phyloP scores from a whole-genome alignment of 2,329 filamentous ascomycete species.

The Beauveria sp. region DNA sequence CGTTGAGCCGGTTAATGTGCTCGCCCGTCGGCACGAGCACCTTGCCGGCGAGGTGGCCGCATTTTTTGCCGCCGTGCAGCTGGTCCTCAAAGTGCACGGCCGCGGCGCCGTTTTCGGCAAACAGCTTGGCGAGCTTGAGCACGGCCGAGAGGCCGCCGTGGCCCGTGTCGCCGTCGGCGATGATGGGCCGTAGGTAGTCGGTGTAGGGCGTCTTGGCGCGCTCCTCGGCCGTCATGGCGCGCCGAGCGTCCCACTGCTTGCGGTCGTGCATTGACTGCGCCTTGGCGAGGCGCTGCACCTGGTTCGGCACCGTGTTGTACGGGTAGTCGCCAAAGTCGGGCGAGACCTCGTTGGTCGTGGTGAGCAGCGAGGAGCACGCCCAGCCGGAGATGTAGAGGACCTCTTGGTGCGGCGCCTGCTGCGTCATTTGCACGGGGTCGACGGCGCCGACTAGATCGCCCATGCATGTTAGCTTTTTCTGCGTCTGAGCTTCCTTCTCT shows the following conservation, averaged over 20 bases:
- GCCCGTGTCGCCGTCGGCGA: conserved; percentile 93
- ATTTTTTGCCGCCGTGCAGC: conserved; percentile 96
- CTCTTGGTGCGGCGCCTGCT: conserved; percentile 93
- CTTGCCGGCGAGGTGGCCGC: conserved; percentile 91
- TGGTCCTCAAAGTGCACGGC: conserved; percentile 98
- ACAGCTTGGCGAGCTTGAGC: conserved; percentile 92
- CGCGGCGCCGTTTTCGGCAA: conserved; percentile 92
- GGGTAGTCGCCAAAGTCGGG: conserved; percentile 98
- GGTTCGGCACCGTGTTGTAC: conserved; percentile 97
- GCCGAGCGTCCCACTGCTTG: conserved; percentile 82
- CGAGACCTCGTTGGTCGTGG: conserved; percentile 92
- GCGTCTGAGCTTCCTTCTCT: no score
- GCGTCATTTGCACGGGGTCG: conserved; percentile 98
- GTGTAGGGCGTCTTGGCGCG: conserved; percentile 71
- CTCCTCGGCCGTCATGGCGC: conserved; percentile 68
- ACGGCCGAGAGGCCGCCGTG: conserved; percentile 91
- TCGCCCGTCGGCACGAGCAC: conserved; percentile 89
- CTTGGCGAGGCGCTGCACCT: conserved; percentile 92
- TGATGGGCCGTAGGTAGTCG: conserved; percentile 89
- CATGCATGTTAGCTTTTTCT: not conserved
- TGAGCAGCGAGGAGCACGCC: conserved; percentile 92
- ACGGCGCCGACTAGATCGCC: conserved; percentile 79
- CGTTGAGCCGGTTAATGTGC: conserved; percentile 90
- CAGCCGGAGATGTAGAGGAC: conserved; percentile 94
- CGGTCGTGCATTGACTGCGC: conserved; percentile 95